A percentile compares a stretch with the other conserved stretches of the same genome.
Evolutionary conservation across 176 grass and related monocot genomes (phyloP).

Genomic region (Triticum timopheevii): DNA sequence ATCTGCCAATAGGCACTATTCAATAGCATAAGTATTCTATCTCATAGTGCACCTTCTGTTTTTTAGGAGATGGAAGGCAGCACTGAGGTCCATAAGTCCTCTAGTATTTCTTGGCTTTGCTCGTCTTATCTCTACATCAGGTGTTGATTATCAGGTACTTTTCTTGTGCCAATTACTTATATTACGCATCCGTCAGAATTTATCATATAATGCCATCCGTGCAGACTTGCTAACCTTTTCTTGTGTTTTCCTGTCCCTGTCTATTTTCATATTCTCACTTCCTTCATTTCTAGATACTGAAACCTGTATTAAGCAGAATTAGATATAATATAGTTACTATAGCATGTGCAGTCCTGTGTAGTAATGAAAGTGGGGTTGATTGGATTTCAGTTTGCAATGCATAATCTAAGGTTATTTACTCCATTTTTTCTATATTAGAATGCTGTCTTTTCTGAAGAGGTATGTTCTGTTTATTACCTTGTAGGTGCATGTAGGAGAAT

Average conservation of each 20-base stretch:
- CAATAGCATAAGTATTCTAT: slow-evolving; percentile 11
- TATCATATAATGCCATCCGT: slow-evolving; percentile 5
- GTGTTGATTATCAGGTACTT: slow-evolving; percentile 93
- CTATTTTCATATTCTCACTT: not conserved
- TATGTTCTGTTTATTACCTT: slow-evolving; percentile 30
- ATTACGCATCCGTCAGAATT: slow-evolving; percentile 18
- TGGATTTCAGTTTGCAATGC: not conserved
- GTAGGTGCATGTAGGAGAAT: slow-evolving; percentile 95
- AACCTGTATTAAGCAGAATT: not conserved
- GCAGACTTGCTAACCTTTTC: not conserved
- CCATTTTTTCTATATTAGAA: slow-evolving; percentile 13
- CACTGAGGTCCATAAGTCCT: slow-evolving; percentile 68
- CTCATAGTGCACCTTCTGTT: slow-evolving; percentile 35
- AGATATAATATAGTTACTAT: not conserved
- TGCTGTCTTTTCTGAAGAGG: slow-evolving; percentile 31
- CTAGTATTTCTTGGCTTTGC: slow-evolving; percentile 82
- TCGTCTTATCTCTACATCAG: slow-evolving; percentile 81
- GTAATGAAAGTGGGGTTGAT: not conserved
- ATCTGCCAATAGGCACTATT: slow-evolving; percentile 5
- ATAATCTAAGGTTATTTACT: not conserved
- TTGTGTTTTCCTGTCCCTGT: not conserved
- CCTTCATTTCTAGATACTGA: slow-evolving; percentile 19
- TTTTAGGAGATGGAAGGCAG: slow-evolving; percentile 63
- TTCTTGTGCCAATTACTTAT: slow-evolving; percentile 24
- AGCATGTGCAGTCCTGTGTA: not conserved